phyloP scores from a whole-genome alignment of 306 rosid genomes.

The Nissolia schottii region DNA sequence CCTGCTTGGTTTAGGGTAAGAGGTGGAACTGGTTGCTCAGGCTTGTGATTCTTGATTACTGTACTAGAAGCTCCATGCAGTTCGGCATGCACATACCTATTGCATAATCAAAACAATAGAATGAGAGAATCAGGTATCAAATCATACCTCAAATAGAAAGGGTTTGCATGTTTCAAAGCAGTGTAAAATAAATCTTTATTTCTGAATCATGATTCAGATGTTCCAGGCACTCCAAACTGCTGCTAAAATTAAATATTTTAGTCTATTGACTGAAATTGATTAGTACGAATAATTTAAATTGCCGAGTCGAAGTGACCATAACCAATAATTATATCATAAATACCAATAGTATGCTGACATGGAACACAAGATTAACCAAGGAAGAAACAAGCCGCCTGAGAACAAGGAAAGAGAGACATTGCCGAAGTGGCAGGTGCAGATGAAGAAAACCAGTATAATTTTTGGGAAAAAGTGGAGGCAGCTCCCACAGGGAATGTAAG shows the following conservation, averaged over 20 bases:
- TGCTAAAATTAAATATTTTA: neutral
- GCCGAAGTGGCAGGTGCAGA: neutral
- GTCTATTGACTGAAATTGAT: neutral
- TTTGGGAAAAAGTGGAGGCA: neutral
- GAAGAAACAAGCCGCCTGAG: neutral
- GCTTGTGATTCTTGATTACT: constrained; percentile 86
- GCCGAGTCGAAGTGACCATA: neutral
- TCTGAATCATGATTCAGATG: neutral
- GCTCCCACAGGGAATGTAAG: neutral
- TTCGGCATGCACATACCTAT: constrained; percentile 93
- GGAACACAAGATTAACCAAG: neutral
- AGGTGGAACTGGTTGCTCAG: constrained; percentile 85
- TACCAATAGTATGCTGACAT: neutral
- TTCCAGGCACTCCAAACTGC: neutral
- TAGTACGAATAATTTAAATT: neutral
- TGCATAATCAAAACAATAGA: constrained; percentile 31
- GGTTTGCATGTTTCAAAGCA: neutral
- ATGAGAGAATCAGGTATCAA: constrained; percentile 34
- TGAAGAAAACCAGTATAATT: neutral
- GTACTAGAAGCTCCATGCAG: constrained; percentile 98
- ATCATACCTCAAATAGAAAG: constrained; percentile 2
- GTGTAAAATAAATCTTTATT: neutral
- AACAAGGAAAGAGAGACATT: neutral
- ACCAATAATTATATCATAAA: neutral
- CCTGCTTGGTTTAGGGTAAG: constrained; percentile 95